Evolutionary conservation across 75 land plant species (phyloP).

Genomic region (Selaginella moellendorffii): DNA sequence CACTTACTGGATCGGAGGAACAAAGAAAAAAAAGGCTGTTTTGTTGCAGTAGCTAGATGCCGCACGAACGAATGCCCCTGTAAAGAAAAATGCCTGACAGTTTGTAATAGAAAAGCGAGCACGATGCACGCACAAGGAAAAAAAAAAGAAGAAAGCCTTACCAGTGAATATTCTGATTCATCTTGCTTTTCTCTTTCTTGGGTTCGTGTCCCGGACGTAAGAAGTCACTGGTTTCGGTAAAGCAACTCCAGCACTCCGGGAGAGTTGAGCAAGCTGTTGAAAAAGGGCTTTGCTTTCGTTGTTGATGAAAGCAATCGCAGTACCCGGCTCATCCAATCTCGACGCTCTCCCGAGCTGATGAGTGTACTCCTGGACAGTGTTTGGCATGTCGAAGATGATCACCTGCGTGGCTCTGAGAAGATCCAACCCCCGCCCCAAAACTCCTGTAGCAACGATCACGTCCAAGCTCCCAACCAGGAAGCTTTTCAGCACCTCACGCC

Average conservation of each 20-base stretch:
- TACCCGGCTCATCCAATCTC: conserved; percentile 61
- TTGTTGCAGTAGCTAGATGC: no score
- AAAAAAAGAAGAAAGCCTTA: no score
- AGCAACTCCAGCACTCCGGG: conserved; percentile 44
- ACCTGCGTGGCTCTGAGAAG: conserved; percentile 59
- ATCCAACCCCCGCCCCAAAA: conserved; percentile 72
- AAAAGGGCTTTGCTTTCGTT: conserved; percentile 58
- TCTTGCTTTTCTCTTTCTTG: no score
- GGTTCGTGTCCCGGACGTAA: no score
- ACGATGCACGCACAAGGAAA: no score
- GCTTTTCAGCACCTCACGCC: conserved; percentile 46
- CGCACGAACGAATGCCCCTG: no score
- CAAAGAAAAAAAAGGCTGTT: no score
- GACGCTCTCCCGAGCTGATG: conserved; percentile 91
- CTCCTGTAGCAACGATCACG: conserved; percentile 73
- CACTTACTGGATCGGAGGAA: no score
- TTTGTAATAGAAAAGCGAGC: no score
- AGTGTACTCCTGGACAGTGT: conserved; percentile 64
- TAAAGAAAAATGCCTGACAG: no score
- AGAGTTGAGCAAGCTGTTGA: conserved; percentile 34
- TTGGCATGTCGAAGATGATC: conserved; percentile 80
- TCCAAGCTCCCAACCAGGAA: conserved; percentile 56
- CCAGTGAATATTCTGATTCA: no score
- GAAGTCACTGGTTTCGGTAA: no score
- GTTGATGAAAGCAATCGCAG: conserved; percentile 69